phyloP scores from a whole-genome alignment of 306 rosid genomes.

The Pterocarpus macrocarpus region DNA sequence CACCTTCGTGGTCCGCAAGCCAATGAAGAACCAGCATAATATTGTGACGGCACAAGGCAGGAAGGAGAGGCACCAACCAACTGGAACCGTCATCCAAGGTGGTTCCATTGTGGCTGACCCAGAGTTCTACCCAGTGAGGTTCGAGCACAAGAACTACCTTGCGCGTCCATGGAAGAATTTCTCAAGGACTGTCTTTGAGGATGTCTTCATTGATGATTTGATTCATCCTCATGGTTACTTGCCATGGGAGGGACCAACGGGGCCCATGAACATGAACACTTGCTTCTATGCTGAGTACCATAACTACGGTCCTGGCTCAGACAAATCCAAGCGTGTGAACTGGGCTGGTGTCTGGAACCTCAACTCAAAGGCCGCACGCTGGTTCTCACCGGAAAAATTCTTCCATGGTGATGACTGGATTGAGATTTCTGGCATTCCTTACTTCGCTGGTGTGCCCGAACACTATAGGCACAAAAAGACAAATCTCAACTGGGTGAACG shows the following conservation, averaged over 20 bases:
- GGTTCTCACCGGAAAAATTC: slow-evolving; percentile 24
- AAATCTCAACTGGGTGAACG: not conserved
- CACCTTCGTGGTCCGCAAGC: slow-evolving; percentile 67
- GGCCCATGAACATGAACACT: slow-evolving; percentile 25
- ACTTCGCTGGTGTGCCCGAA: slow-evolving; percentile 13
- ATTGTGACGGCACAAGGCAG: slow-evolving; percentile 74
- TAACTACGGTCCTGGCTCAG: slow-evolving; percentile 64
- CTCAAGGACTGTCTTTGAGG: slow-evolving; percentile 74
- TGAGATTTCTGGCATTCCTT: slow-evolving; percentile 53
- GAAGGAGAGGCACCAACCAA: slow-evolving; percentile 57
- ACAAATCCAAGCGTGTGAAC: slow-evolving; percentile 46
- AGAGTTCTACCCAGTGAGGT: slow-evolving; percentile 29
- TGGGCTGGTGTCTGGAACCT: slow-evolving; percentile 66
- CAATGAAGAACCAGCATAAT: slow-evolving; percentile 59
- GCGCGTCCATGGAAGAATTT: slow-evolving; percentile 76
- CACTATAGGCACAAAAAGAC: not conserved
- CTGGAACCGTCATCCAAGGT: slow-evolving; percentile 61
- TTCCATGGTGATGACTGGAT: slow-evolving; percentile 52
- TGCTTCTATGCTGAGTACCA: slow-evolving; percentile 59
- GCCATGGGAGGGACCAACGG: slow-evolving; percentile 61
- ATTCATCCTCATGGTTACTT: slow-evolving; percentile 63
- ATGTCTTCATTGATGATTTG: slow-evolving; percentile 60
- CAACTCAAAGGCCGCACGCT: slow-evolving; percentile 35
- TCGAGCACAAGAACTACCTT: slow-evolving; percentile 42
- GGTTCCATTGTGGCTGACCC: slow-evolving; percentile 54